A percentile compares a stretch with the other conserved stretches of the same genome.
phyloP scores from a whole-genome alignment of 768 basidiomycete genomes.

The Paxillus ammoniavirescens region DNA sequence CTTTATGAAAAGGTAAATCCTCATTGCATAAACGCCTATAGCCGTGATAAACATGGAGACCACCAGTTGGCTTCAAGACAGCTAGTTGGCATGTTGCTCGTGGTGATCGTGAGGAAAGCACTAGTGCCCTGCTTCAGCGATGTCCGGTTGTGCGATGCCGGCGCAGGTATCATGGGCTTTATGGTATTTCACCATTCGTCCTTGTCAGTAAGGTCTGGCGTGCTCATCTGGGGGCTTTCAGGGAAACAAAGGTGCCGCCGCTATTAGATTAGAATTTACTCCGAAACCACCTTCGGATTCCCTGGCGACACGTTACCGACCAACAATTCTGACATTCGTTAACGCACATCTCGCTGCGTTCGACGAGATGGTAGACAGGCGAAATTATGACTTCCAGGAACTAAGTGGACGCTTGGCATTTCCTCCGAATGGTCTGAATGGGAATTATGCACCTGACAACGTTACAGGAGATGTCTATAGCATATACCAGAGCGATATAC shows the following conservation, averaged over 20 bases:
- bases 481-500: constrained; percentile 61
- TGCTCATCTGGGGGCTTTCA: constrained; percentile 24
- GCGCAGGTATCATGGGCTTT: constrained; percentile 73
- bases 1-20: constrained; percentile 62
- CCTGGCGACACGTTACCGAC: constrained; percentile 23
- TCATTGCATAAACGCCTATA: background rate
- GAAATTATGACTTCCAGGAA: constrained; percentile 76
- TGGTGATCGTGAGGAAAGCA: constrained; percentile 61
- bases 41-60: background rate
- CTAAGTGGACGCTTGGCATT: constrained; percentile 60
- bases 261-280: constrained; percentile 58
- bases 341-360: constrained; percentile 84
- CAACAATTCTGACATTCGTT: constrained; percentile 67
- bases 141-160: constrained; percentile 51
- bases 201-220: background rate
- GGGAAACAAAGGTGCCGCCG: constrained; percentile 85
- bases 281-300: constrained; percentile 33
- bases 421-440: constrained; percentile 25
- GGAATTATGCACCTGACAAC: background rate
- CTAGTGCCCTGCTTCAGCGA: constrained; percentile 52
- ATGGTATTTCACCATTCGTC: constrained; percentile 47
- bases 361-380: constrained; percentile 72
- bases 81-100: constrained; percentile 80
- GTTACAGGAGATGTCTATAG: constrained; percentile 16
- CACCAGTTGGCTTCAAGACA: constrained; percentile 70